phyloP scores from a whole-genome alignment of 208 protist genomes.

The Crithidia expoeki region DNA sequence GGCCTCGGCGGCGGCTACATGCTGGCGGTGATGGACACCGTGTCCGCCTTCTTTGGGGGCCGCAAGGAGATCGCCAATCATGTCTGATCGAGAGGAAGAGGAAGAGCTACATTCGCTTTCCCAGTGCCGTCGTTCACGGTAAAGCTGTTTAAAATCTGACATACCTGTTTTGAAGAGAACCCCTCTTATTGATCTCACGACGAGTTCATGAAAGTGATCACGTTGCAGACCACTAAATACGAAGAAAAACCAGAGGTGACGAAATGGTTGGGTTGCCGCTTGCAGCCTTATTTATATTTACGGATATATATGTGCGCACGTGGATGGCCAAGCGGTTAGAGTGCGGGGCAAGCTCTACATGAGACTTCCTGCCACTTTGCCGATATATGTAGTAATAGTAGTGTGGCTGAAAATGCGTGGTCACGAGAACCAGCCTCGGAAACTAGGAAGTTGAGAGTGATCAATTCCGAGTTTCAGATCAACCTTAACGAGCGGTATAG shows the following conservation, averaged over 20 bases:
- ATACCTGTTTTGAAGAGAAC: too few species aligned
- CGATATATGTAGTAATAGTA: not conserved
- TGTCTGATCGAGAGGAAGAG: not conserved
- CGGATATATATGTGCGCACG: not conserved
- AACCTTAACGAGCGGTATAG: too few species aligned
- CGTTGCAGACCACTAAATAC: too few species aligned
- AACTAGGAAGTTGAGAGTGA: not conserved
- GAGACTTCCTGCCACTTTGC: conserved; percentile 10
- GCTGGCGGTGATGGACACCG: conserved; percentile 48
- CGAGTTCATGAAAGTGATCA: too few species aligned
- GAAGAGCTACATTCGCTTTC: not conserved
- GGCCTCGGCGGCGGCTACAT: conserved; percentile 59
- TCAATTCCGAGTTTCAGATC: too few species aligned
- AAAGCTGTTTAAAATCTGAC: too few species aligned
- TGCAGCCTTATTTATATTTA: not conserved
- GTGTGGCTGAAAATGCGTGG: not conserved
- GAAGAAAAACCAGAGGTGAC: not conserved
- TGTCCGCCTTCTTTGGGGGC: conserved; percentile 44
- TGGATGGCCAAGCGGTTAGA: not conserved
- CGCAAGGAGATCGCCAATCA: conserved; percentile 10
- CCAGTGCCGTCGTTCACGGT: too few species aligned
- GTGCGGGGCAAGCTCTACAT: conserved; percentile 22
- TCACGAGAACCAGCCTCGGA: too few species aligned
- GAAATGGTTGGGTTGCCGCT: not conserved
- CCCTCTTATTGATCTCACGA: too few species aligned